Base-by-base conservation (phyloP, 2,329 filamentous ascomycete genomes). In the Aspergillus novofumigatus region DNA sequence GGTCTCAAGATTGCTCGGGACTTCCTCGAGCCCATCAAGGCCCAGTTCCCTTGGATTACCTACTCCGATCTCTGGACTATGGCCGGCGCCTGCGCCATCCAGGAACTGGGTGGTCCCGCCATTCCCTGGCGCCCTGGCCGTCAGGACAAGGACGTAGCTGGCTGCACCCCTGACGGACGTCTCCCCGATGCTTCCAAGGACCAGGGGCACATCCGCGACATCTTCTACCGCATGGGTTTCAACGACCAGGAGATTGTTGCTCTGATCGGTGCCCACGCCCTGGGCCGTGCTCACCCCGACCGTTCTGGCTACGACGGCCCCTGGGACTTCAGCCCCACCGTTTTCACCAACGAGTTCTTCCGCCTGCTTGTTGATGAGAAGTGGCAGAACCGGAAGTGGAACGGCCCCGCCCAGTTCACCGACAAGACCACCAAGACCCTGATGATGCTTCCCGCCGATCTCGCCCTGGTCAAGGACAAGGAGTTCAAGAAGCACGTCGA, bases 41-140 rank as follows among this genome's bases (percentile, higher is more conserved):
- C 82, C 65, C 86, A 92, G 77, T 92, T 91, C 84, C 92, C 93
- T 52, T 97, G 93, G 94, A 96, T 97, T 78, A 83, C 84, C 61
- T 96, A 97, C 84, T 95, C 92, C 14, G 93, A 99, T 73, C 88
- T 99, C 65, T 97, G 93, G 94, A 97, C 94, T 60, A 86, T 99
- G 56, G 88, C 78, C 53, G 94, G 91, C 71, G 86, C 94, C 63
- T 85, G 82, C 73, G 90, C 92, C 65, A 86, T 97, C 73, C 93
- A 97, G 80, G 93, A 99, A 80, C 93, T 97, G 88, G 86, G 92
- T 73, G 93, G 93, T 6, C 93, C 93, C 61, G 78, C 81, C 68
- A 86, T 99, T 67, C 91, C 92, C 59, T 99, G 86, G 88, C 85
- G 93, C 69, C 91, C 93, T 51, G 93, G 93, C 69, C 91, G 93